phyloP scores from a whole-genome alignment of 1,139 yeast genomes.

The Blastobotrys arbuscula region DNA sequence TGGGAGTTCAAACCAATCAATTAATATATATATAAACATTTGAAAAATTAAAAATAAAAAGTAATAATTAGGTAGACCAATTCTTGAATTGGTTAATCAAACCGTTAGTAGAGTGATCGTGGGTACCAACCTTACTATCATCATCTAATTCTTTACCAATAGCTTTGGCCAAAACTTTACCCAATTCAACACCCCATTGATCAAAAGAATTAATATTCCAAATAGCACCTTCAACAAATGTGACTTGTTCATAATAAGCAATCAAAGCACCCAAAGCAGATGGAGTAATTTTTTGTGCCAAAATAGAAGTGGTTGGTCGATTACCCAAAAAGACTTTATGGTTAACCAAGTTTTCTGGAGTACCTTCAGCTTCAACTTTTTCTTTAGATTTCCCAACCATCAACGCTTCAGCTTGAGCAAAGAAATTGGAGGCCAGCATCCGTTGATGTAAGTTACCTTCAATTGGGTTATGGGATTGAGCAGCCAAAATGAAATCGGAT shows the following conservation, averaged over 20 bases:
- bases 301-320: slow-evolving; percentile 97
- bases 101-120: slow-evolving; percentile 87
- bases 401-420: slow-evolving; percentile 97
- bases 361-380: slow-evolving; percentile 85
- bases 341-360: slow-evolving; percentile 73
- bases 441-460: slow-evolving; percentile 90
- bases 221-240: slow-evolving; percentile 96
- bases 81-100: slow-evolving; percentile 90
- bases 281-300: slow-evolving; percentile 94
- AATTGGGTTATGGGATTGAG: slow-evolving; percentile 96
- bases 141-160: slow-evolving; percentile 83
- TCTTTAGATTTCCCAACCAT: slow-evolving; percentile 91
- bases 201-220: slow-evolving; percentile 99
- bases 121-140: slow-evolving; percentile 50
- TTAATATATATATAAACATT: too few species aligned
- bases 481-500: slow-evolving; percentile 93
- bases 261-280: slow-evolving; percentile 92
- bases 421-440: slow-evolving; percentile 97
- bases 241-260: slow-evolving; percentile 95
- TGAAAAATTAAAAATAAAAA: too few species aligned
- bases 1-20: too few species aligned
- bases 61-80: too few species aligned
- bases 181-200: slow-evolving; percentile 99
- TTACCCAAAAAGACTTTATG: slow-evolving; percentile 96
- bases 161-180: slow-evolving; percentile 94